Evolutionary conservation across 140 eudicot genomes (phyloP).

Genomic region (Senecio squalidus): DNA sequence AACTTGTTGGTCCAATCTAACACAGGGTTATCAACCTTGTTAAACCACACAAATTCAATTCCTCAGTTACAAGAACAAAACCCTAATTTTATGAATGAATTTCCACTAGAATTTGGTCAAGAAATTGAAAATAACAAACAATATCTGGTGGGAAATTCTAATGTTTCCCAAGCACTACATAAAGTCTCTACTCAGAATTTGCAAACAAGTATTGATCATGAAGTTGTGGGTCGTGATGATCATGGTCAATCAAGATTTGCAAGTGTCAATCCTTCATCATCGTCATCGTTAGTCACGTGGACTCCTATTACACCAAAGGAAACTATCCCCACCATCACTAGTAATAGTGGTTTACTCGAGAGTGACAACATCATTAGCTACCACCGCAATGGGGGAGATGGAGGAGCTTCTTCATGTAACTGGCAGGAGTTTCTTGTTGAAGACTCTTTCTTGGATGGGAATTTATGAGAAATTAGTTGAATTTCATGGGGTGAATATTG

Average conservation of each 20-base stretch:
- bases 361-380: slow-evolving; percentile 24
- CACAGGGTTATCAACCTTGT: slow-evolving; percentile 13
- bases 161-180: slow-evolving; percentile 35
- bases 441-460: slow-evolving; percentile 32
- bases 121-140: slow-evolving; percentile 19
- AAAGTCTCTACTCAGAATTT: slow-evolving; percentile 34
- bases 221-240: slow-evolving; percentile 15
- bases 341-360: slow-evolving; percentile 19
- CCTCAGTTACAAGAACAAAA: slow-evolving; percentile 12
- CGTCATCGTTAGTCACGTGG: slow-evolving; percentile 13
- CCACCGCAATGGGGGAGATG: slow-evolving; percentile 19
- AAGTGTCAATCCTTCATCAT: slow-evolving; percentile 16
- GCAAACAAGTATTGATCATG: slow-evolving; percentile 21
- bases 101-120: slow-evolving; percentile 12
- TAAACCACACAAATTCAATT: slow-evolving; percentile 7
- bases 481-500: not conserved
- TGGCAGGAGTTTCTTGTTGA: slow-evolving; percentile 41
- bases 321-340: slow-evolving; percentile 10
- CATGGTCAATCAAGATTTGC: slow-evolving; percentile 21
- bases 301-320: slow-evolving; percentile 22
- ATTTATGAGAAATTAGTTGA: slow-evolving; percentile 9
- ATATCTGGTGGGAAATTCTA: slow-evolving; percentile 19
- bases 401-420: slow-evolving; percentile 24
- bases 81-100: slow-evolving; percentile 4
- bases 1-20: slow-evolving; percentile 21